Percentiles rank a stretch among this genome's conserved stretches.
These are phyloP conservation scores for Ceratocystis ficicola DNA, from an alignment of 2,329 filamentous ascomycete species.

Conservation along the genomic window DNA sequence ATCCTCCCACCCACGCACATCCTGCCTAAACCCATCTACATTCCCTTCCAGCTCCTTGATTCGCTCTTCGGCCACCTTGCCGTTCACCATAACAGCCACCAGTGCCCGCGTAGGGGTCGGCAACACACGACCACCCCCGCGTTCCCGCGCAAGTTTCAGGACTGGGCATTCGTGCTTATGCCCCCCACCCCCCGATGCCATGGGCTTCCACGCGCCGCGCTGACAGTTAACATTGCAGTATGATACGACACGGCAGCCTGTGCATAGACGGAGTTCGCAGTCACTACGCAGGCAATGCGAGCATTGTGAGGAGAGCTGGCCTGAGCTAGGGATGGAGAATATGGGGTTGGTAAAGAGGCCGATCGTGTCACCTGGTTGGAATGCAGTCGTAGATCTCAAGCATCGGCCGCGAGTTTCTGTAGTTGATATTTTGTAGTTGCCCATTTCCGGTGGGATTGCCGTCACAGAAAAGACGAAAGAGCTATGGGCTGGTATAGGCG, in stretches of 20 bases:
- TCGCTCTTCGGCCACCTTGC: conserved; percentile 29
- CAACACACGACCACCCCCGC: conserved; percentile 29
- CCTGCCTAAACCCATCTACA: conserved; percentile 30
- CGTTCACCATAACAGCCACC: conserved; percentile 38
- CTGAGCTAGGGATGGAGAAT: conserved; percentile 38
- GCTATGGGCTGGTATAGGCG: too few relatives aligned
- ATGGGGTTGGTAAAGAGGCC: conserved; percentile 35
- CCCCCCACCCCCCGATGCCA: conserved; percentile 23
- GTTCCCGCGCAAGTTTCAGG: conserved; percentile 33
- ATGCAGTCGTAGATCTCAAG: conserved; percentile 34
- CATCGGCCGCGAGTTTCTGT: conserved; percentile 31
- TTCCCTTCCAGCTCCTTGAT: conserved; percentile 38
- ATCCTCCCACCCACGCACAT: conserved; percentile 34
- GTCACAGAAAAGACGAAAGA: too few relatives aligned
- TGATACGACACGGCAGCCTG: conserved; percentile 39
- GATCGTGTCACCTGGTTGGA: conserved; percentile 37
- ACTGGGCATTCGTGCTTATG: conserved; percentile 45
- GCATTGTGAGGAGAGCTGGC: conserved; percentile 35
- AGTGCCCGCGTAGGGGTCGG: conserved; percentile 46
- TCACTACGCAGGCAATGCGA: conserved; percentile 36
- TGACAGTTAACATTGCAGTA: conserved; percentile 48
- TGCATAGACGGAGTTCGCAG: conserved; percentile 34
- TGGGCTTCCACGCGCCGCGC: conserved; percentile 38
- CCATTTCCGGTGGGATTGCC: conserved; percentile 1
- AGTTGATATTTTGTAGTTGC: conserved; percentile 12